Percentiles rank a stretch among this genome's conserved stretches.
Conservation (phyloP, 2,329 filamentous ascomycete species). For the Verticillium dahliae region DNA sequence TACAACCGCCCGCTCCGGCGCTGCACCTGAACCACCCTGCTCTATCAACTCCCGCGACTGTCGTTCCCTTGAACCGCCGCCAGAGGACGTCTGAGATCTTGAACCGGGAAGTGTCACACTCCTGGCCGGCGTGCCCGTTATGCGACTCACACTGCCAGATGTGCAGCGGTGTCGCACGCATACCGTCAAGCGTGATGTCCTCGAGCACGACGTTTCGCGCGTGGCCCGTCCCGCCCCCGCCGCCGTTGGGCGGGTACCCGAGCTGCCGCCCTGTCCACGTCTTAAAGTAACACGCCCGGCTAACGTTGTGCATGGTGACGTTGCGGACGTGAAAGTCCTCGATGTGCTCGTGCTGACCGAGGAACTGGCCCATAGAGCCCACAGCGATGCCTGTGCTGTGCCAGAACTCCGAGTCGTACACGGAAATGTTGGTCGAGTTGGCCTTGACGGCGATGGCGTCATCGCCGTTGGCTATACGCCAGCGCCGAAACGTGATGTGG, state of each 20-base stretch:
- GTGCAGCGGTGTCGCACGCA: slow-evolving; percentile 23
- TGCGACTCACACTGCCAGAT: slow-evolving; percentile 28
- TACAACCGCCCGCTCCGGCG: slow-evolving; percentile 21
- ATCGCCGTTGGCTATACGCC: slow-evolving; percentile 45
- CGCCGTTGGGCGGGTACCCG: slow-evolving; percentile 50
- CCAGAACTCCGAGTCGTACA: slow-evolving; percentile 41
- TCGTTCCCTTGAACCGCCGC: slow-evolving; percentile 14
- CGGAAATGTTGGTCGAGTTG: slow-evolving; percentile 47
- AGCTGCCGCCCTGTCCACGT: slow-evolving; percentile 48
- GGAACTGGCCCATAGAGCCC: slow-evolving; percentile 51
- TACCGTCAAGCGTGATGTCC: slow-evolving; percentile 18
- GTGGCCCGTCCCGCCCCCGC: slow-evolving; percentile 45
- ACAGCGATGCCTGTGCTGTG: slow-evolving; percentile 48
- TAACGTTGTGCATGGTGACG: slow-evolving; percentile 36
- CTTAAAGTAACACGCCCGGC: slow-evolving; percentile 47
- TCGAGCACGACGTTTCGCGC: slow-evolving; percentile 23
- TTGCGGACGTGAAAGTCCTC: slow-evolving; percentile 41
- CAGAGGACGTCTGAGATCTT: slow-evolving; percentile 21
- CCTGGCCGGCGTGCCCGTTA: slow-evolving; percentile 22
- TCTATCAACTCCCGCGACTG: slow-evolving; percentile 14
- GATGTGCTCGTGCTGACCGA: slow-evolving; percentile 38
- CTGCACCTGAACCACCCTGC: slow-evolving; percentile 24
- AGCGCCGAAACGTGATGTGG: slow-evolving; percentile 42
- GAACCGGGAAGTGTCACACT: slow-evolving; percentile 26
- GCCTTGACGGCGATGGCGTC: slow-evolving; percentile 48